Evolutionary conservation across 768 basidiomycete species (phyloP), one percentile per base, ranked within the genome.

Genomic region (Suillus clintonianus): DNA sequence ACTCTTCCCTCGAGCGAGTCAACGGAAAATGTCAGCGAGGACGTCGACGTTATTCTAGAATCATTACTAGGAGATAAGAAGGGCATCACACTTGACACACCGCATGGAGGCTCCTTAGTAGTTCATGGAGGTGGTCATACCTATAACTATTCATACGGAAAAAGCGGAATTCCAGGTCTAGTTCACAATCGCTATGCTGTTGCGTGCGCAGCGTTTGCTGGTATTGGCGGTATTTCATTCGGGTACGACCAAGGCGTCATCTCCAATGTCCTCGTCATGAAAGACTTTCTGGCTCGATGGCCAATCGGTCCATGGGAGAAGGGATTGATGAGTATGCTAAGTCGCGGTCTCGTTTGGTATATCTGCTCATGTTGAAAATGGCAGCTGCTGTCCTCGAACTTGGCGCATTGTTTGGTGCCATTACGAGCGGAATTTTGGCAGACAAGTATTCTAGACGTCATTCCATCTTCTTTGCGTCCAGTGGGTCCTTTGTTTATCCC

Each of bases 221-320:
- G 88, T 11, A 84, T 93, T 68, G 91, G 91, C 1, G 91, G 91
- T 0, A 71, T 92, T 62, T 86, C 89, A 15, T 93, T 93, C 73
- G 91, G 91, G 10, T 93, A 93, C 70, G 91, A 92, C 69, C 91
- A 93, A 70, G 91, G 91, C 42, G 92, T 93, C 61, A 92, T 94
- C 66, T 90, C 92, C 3, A 94, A 94, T 72, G 87, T 94, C 15
- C 81, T 94, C 14, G 90, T 94, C 14, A 94, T 94, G 92, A 78
- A 81, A 45, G 89, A 92, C 68, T 94, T 94, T 67, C 67, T 85
- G 32, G 67, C 76, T 56, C 81, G 86, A 10, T 94, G 89, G 87
- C 89, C 89, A 5, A 76, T 91, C 3, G 86, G 87, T 6, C 83
- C 91, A 0, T 80, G 89, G 77, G 86, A 93, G 77, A 88, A 86